phyloP scores from a whole-genome alignment of 371 early-diverging fungal species.

The Mucor ambiguus region DNA sequence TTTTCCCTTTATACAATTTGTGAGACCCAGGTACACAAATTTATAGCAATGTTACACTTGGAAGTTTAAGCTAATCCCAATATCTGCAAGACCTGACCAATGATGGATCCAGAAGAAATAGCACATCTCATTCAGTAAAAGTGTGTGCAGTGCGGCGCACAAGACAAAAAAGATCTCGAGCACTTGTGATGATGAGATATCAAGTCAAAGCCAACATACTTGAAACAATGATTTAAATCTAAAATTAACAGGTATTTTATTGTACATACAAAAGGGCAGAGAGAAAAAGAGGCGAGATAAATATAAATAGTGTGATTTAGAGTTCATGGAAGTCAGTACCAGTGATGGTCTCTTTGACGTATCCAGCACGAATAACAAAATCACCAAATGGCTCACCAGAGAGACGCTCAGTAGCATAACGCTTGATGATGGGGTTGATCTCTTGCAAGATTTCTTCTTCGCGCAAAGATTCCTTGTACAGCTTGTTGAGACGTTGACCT shows the following conservation, averaged over 20 bases:
- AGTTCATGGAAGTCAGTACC: constrained; percentile 85
- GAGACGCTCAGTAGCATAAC: constrained; percentile 72
- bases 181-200: no score
- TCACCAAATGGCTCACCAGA: constrained; percentile 91
- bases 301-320: not conserved
- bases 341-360: constrained; percentile 79
- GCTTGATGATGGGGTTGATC: constrained; percentile 79
- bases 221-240: not conserved
- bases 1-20: not conserved
- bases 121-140: no score
- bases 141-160: no score
- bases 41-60: not conserved
- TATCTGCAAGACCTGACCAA: no score
- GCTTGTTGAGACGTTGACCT: constrained; percentile 87
- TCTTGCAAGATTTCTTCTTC: constrained; percentile 85
- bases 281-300: not conserved
- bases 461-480: constrained; percentile 84
- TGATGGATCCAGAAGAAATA: no score
- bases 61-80: not conserved
- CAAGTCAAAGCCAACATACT: no score
- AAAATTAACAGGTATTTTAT: constrained; percentile 2
- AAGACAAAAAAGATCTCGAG: no score
- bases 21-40: constrained; percentile 2
- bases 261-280: not conserved
- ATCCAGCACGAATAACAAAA: constrained; percentile 87